phyloP scores from a whole-genome alignment of 352 stramenopile genomes.

The Pythium dissotocum region DNA sequence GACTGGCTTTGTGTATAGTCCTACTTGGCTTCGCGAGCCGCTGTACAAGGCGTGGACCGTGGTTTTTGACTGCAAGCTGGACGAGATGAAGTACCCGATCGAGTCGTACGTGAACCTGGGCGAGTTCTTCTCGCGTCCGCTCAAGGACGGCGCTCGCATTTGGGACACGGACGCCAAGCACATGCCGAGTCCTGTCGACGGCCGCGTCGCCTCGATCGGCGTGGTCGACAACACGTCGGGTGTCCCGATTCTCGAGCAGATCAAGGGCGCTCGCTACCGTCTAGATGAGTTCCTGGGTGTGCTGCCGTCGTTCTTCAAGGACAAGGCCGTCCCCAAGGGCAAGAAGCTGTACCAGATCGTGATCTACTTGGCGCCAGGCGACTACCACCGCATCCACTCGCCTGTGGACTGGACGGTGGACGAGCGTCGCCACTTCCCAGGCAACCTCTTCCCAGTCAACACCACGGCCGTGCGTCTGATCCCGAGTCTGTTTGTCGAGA shows the following conservation, averaged over 20 bases:
- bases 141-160: conserved; percentile 65
- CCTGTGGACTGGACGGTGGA: conserved; percentile 74
- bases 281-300: conserved; percentile 81
- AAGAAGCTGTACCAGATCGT: conserved; percentile 83
- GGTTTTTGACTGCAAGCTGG: conserved; percentile 80
- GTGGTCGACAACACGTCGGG: conserved; percentile 44
- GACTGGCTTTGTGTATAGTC: conserved; percentile 26
- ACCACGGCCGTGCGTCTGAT: conserved; percentile 60
- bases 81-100: conserved; percentile 84
- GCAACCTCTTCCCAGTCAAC: conserved; percentile 84
- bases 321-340: conserved; percentile 36
- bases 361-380: conserved; percentile 80
- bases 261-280: conserved; percentile 80
- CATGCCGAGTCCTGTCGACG: conserved; percentile 67
- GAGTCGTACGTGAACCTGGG: conserved; percentile 74
- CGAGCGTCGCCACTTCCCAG: conserved; percentile 80
- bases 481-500: conserved; percentile 81
- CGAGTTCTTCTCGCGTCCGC: conserved; percentile 82
- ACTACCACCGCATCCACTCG: conserved; percentile 89
- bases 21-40: conserved; percentile 61
- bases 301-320: conserved; percentile 58
- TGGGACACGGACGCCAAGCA: conserved; percentile 38
- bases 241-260: conserved; percentile 74
- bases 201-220: conserved; percentile 61
- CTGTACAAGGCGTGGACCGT: conserved; percentile 85